Evolutionary conservation across 2,329 filamentous ascomycete genomes (phyloP).

Genomic region (Lecanicillium sp.): DNA sequence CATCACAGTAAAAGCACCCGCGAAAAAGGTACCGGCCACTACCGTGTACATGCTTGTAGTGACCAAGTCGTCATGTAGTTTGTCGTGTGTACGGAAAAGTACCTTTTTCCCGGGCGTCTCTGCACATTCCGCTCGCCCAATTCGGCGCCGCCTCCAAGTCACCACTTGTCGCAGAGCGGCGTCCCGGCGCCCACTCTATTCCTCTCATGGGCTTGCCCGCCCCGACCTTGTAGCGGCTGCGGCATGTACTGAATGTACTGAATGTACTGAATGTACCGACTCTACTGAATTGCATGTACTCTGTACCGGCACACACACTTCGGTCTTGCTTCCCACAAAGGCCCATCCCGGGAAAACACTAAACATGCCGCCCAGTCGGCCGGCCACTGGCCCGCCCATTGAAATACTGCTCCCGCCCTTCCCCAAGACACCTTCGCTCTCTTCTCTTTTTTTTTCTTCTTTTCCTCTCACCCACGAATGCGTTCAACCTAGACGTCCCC

Average conservation of each 20-base stretch:
- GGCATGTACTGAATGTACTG: no score
- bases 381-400: constrained; percentile 23
- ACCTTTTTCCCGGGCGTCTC: neutral
- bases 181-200: no score
- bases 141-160: neutral
- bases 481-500: constrained; percentile 35
- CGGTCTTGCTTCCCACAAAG: constrained; percentile 9
- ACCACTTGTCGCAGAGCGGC: neutral
- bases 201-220: no score
- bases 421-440: constrained; percentile 21
- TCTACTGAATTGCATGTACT: no score
- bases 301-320: no score
- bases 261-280: no score
- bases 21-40: no score
- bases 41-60: no score
- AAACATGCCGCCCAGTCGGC: no score
- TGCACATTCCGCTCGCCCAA: constrained; percentile 7
- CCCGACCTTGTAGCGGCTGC: no score
- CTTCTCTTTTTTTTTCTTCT: constrained; percentile 29
- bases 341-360: constrained; percentile 12
- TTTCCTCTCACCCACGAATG: constrained; percentile 45
- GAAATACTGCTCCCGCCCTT: constrained; percentile 35
- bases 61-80: neutral
- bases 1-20: no score
- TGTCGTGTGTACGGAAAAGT: neutral